phyloP scores from a whole-genome alignment of 768 basidiomycete genomes.

The Hemileccinum impolitum region DNA sequence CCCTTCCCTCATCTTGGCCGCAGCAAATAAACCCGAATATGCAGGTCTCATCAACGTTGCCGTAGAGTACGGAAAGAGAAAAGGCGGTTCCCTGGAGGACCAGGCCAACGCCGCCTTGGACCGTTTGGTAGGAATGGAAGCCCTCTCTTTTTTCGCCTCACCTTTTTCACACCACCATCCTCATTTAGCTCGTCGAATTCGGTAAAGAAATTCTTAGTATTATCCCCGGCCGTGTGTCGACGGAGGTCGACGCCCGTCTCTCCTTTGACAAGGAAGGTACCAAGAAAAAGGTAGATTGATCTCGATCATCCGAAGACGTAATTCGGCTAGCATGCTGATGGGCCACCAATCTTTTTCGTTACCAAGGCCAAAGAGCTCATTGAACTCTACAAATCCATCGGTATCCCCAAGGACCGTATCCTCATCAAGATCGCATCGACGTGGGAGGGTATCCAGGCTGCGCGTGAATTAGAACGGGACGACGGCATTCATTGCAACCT shows the following conservation, averaged over 20 bases:
- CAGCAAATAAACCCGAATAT: conserved; percentile 88
- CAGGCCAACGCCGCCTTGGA: conserved; percentile 83
- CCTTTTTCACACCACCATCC: conserved; percentile 12
- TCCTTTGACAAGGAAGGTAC: conserved; percentile 95
- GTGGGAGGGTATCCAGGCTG: conserved; percentile 99
- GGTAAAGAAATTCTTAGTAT: conserved; percentile 93
- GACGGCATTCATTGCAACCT: conserved; percentile 98
- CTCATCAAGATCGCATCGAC: conserved; percentile 99
- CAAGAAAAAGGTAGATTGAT: conserved; percentile 67
- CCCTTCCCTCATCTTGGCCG: conserved; percentile 91
- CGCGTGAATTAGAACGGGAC: conserved; percentile 89
- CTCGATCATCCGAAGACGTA: conserved; percentile 20
- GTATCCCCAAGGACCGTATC: conserved; percentile 90
- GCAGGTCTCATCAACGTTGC: conserved; percentile 74
- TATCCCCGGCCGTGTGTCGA: conserved; percentile 98
- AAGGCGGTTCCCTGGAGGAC: conserved; percentile 72
- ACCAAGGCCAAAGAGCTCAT: conserved; percentile 80
- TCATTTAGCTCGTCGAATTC: conserved; percentile 87
- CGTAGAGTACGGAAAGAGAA: conserved; percentile 69
- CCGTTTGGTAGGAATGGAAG: conserved; percentile 64
- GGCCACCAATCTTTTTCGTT: conserved; percentile 5
- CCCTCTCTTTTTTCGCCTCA: conserved; percentile 7
- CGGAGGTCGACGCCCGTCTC: conserved; percentile 96
- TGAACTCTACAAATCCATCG: conserved; percentile 89
- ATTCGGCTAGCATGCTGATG: conserved; percentile 15